phyloP scores from a whole-genome alignment of 2,329 filamentous ascomycete species.

The Plenodomus biglobosus region DNA sequence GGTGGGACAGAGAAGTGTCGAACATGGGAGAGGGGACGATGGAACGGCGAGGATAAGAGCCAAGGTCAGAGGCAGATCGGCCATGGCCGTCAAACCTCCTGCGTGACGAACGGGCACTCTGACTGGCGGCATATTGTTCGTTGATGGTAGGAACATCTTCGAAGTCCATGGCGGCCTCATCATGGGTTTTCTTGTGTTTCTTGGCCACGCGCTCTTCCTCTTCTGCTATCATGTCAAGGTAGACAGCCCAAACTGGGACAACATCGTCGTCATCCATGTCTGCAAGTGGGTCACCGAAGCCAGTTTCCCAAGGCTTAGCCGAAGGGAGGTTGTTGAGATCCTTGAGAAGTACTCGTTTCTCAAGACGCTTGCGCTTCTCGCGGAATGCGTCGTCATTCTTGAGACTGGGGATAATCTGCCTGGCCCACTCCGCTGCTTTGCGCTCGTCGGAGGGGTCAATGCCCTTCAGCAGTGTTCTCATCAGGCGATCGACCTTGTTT shows the following conservation, averaged over 20 bases:
- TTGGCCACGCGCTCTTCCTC: constrained; percentile 23
- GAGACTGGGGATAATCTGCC: constrained; percentile 21
- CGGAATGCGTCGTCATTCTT: constrained; percentile 20
- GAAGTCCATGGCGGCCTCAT: constrained; percentile 7
- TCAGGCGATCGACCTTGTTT: constrained; percentile 15
- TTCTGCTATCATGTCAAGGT: constrained; percentile 30
- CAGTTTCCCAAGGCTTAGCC: constrained; percentile 36
- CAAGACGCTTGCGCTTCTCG: constrained; percentile 35
- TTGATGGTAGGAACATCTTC: constrained; percentile 27
- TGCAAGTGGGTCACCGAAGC: constrained; percentile 33
- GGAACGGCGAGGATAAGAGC: constrained; percentile 36
- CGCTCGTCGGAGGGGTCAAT: constrained; percentile 20
- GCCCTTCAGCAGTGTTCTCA: constrained; percentile 22
- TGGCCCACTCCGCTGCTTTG: constrained; percentile 32
- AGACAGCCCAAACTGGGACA: constrained; percentile 36
- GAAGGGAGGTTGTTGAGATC: constrained; percentile 34
- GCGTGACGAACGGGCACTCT: constrained; percentile 1
- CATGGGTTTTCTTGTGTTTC: constrained; percentile 24
- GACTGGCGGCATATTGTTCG: constrained; percentile 15
- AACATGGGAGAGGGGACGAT: constrained; percentile 39
- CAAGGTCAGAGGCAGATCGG: constrained; percentile 22
- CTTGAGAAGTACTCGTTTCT: constrained; percentile 25
- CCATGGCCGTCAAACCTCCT: constrained; percentile 27
- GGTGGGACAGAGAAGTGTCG: constrained; percentile 14
- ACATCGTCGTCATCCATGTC: constrained; percentile 31